Evolutionary conservation across 345 rosid genomes (phyloP).

Genomic region (Orychophragmus violaceus): DNA sequence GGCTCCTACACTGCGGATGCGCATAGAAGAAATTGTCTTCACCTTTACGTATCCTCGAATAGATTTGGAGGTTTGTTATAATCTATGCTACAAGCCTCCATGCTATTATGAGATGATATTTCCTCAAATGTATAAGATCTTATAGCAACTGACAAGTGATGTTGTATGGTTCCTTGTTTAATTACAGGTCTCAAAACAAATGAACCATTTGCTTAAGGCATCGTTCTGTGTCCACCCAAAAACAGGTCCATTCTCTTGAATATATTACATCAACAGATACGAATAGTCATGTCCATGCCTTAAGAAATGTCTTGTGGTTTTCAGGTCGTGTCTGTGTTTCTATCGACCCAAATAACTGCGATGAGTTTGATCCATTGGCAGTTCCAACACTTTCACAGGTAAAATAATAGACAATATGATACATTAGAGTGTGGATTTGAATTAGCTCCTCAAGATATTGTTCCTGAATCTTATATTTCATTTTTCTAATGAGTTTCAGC

Average conservation of each 20-base stretch:
- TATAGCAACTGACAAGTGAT: neutral
- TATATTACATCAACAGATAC: neutral
- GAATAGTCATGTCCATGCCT: neutral
- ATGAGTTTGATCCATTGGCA: slow-evolving; percentile 79
- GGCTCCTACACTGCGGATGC: slow-evolving; percentile 60
- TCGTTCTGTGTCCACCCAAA: slow-evolving; percentile 94
- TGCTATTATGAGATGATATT: neutral
- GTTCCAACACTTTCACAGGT: slow-evolving; percentile 79
- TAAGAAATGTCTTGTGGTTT: slow-evolving; percentile 8
- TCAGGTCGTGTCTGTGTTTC: slow-evolving; percentile 89
- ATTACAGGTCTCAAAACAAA: slow-evolving; percentile 80
- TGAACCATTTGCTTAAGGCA: slow-evolving; percentile 97
- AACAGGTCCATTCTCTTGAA: slow-evolving; percentile 50
- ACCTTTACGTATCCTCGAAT: slow-evolving; percentile 83
- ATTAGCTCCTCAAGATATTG: neutral
- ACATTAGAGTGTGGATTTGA: neutral
- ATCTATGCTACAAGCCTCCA: neutral
- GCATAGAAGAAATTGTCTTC: slow-evolving; percentile 86
- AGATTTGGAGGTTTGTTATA: slow-evolving; percentile 74
- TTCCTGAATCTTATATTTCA: neutral
- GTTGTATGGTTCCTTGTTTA: slow-evolving; percentile 10
- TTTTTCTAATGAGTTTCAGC: slow-evolving; percentile 37
- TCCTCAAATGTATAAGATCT: neutral
- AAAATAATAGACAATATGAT: neutral
- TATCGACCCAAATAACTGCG: slow-evolving; percentile 71